Evolutionary conservation across 805 yeast genomes (phyloP), one percentile per base, ranked within the genome.

Genomic region (Brettanomyces anomalus): DNA sequence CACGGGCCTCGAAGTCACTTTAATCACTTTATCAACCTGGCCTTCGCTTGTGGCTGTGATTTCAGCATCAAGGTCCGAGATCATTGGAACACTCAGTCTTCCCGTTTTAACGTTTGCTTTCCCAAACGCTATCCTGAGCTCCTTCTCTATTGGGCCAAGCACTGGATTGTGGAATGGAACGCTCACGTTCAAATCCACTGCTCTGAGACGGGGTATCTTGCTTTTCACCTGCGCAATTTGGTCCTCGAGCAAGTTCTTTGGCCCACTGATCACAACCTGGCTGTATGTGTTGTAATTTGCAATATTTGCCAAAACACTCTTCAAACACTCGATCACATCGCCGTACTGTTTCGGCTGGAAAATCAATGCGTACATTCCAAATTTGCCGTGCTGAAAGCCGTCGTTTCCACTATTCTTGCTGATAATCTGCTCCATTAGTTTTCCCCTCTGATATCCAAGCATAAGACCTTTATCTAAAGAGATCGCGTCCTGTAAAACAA

Each of bases 141-240:
- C 54, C 3, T 46, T 43, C 39, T 57, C 53, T 4, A 64, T 58
- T 14, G 58, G 54, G 5, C 46, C 30, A 26, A 64, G 47, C n/a
- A 61, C 37, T 6, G 62, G 56, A 43, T 60, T 52, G 43, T 64
- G 68, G 42, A 62, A 65, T 16, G 68, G 67, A 5, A 62, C 49
- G 5, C 45, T 40, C 3, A 64, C 63, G 5, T 49, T 39, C 20
- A 64, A 41, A 47, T 62, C 62, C n/a, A 59, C 44, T 7, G 50
- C 40, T 20, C 54, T 48, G 10, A 61, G 34, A 28, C 60, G 43
- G 1, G 49, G 50, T 4, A 58, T 36, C 13, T 32, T n/a, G 24
- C 44, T 44, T 20, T 45, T 44, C 6, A 46, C 33, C 5, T 40
- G 33, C 15, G 46, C 46, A 11, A 61, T 20, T 17, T 44, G 39